A percentile compares a stretch with the other conserved stretches of the same genome.
phyloP scores from a whole-genome alignment of 2,329 filamentous ascomycete genomes.

The Alternaria gansuensis region DNA sequence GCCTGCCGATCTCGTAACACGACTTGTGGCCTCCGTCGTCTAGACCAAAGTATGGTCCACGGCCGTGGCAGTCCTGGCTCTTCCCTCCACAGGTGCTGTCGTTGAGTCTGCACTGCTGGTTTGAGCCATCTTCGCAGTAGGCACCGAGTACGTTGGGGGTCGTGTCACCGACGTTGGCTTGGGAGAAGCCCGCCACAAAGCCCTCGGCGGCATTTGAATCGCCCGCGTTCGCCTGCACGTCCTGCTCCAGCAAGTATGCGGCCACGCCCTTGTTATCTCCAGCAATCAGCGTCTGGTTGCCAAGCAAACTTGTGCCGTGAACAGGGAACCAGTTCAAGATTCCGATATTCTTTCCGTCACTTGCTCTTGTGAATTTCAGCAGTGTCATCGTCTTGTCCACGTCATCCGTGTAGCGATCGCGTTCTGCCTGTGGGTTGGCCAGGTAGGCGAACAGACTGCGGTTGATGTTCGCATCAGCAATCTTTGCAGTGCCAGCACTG shows the following conservation, averaged over 20 bases:
- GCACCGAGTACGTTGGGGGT: constrained; percentile 87
- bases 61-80: constrained; percentile 75
- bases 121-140: constrained; percentile 84
- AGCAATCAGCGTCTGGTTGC: constrained; percentile 89
- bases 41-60: constrained; percentile 73
- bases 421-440: constrained; percentile 81
- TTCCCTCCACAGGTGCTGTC: constrained; percentile 85
- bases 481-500: constrained; percentile 72
- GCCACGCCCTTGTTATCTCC: constrained; percentile 98
- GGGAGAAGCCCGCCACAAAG: constrained; percentile 92
- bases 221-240: constrained; percentile 58
- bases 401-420: constrained; percentile 70
- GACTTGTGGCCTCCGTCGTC: constrained; percentile 73
- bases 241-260: constrained; percentile 82
- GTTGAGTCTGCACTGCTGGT: constrained; percentile 72
- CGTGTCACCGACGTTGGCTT: constrained; percentile 90
- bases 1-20: constrained; percentile 77
- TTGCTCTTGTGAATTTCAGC: constrained; percentile 77
- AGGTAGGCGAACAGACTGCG: constrained; percentile 88
- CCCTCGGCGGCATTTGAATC: constrained; percentile 63
- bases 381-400: constrained; percentile 83
- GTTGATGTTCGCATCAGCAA: constrained; percentile 84
- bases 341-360: constrained; percentile 79
- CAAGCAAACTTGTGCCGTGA: constrained; percentile 88
- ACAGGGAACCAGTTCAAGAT: constrained; percentile 91